These are phyloP conservation scores for Aspergillus sp. DNA, from an alignment of 2,329 filamentous ascomycete genomes.

Conservation along the genomic window DNA sequence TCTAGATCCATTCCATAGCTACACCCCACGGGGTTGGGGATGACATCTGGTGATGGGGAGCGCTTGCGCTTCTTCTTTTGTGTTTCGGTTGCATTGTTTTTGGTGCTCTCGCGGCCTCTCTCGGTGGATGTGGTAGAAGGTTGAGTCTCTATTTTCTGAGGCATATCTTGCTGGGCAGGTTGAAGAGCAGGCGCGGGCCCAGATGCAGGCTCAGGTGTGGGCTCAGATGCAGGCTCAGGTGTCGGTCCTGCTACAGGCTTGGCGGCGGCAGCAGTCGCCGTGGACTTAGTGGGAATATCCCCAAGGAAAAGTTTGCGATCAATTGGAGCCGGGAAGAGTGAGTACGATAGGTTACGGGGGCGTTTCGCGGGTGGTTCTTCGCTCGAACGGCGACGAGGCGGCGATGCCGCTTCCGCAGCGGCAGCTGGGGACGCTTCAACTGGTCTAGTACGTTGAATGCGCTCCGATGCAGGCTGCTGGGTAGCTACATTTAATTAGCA, in stretches of 20 bases:
- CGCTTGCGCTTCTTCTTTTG: conserved; percentile 40
- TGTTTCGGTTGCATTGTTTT: not conserved
- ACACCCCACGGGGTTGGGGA: conserved; percentile 41
- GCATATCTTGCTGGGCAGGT: not conserved
- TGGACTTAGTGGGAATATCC: conserved; percentile 10
- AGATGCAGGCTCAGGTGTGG: too few relatives aligned
- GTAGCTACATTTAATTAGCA: conserved; percentile 13
- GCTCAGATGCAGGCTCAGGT: not conserved
- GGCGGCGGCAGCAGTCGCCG: not conserved
- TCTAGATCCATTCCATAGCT: conserved; percentile 43
- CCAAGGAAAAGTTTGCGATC: conserved; percentile 23
- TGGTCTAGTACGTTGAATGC: conserved; percentile 12
- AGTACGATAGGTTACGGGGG: conserved; percentile 23
- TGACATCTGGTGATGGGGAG: conserved; percentile 39
- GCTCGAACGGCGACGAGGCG: conserved; percentile 16
- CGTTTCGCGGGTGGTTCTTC: conserved; percentile 20
- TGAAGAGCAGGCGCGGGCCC: not conserved
- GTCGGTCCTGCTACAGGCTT: too few relatives aligned
- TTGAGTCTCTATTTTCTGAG: conserved; percentile 1
- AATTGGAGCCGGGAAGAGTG: conserved; percentile 27
- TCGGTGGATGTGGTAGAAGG: not conserved
- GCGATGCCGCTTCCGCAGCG: conserved; percentile 8
- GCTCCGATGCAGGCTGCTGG: conserved; percentile 19
- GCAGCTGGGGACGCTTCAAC: not conserved
- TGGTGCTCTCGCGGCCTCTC: conserved; percentile 6